Conservation (phyloP, 2,329 filamentous ascomycete species). For the Penicillium sp. region DNA sequence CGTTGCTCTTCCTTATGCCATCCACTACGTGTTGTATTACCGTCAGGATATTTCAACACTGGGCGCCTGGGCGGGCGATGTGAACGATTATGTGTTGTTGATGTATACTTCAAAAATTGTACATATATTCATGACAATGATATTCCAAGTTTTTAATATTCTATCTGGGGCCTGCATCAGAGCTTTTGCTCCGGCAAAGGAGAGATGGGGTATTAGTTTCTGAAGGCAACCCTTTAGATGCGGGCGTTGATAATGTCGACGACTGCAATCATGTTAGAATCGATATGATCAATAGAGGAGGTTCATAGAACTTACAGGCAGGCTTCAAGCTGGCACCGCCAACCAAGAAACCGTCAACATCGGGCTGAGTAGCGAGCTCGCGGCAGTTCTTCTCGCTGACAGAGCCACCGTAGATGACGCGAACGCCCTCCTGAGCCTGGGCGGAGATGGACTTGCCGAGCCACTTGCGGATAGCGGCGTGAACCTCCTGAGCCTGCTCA, state of each 20-base stretch:
- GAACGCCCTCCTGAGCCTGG: slow-evolving; percentile 79
- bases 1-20: neutral
- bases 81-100: neutral
- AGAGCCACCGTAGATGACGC: slow-evolving; percentile 94
- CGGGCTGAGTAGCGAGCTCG: slow-evolving; percentile 85
- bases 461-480: slow-evolving; percentile 89
- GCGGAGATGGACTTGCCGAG: slow-evolving; percentile 72
- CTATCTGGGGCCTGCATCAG: slow-evolving; percentile 11
- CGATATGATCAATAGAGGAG: neutral
- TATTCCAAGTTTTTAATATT: slow-evolving; percentile 21
- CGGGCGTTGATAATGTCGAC: slow-evolving; percentile 70
- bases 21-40: too few species aligned
- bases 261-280: slow-evolving; percentile 42
- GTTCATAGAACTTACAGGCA: slow-evolving; percentile 65
- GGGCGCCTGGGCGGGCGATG: neutral
- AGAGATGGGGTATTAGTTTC: slow-evolving; percentile 20
- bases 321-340: slow-evolving; percentile 97
- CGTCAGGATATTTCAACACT: too few species aligned
- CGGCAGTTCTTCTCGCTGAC: slow-evolving; percentile 98
- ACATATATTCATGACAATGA: slow-evolving; percentile 31
- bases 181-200: slow-evolving; percentile 3
- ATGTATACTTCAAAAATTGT: slow-evolving; percentile 20
- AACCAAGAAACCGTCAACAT: slow-evolving; percentile 98
- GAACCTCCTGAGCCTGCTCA: slow-evolving; percentile 89
- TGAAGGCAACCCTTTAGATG: slow-evolving; percentile 36